These are phyloP conservation scores for Phoma herbarum DNA, from an alignment of 2,329 filamentous ascomycete genomes.

Conservation along the genomic window DNA sequence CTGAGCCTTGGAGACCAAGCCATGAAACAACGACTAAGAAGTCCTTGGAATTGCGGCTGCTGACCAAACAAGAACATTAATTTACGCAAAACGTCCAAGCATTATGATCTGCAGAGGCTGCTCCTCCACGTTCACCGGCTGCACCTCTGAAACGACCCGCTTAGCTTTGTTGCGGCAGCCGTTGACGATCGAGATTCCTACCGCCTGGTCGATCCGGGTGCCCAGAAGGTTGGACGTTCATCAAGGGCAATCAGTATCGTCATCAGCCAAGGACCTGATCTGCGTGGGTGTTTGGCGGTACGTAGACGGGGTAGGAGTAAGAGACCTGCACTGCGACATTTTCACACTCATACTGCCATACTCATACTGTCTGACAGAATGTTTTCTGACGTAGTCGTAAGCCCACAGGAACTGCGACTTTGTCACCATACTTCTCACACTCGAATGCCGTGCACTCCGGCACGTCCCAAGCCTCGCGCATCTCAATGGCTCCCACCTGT, in stretches of 20 bases:
- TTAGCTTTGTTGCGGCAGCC: conserved; percentile 1
- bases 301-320: too few species aligned
- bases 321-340: too few species aligned
- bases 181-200: conserved; percentile 11
- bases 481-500: too few species aligned
- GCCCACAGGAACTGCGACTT: too few species aligned
- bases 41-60: neutral
- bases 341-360: too few species aligned
- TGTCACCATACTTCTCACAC: too few species aligned
- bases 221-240: neutral
- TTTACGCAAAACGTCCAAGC: conserved; percentile 14
- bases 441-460: too few species aligned
- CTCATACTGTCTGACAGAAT: too few species aligned
- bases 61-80: conserved; percentile 2
- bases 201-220: conserved; percentile 5
- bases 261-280: too few species aligned
- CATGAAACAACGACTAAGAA: conserved; percentile 6
- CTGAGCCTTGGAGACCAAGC: conserved; percentile 1
- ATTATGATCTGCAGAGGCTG: conserved; percentile 13
- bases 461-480: too few species aligned
- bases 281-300: too few species aligned
- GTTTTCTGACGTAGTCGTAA: too few species aligned
- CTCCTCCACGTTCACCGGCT: conserved; percentile 18
- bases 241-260: neutral
- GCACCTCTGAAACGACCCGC: conserved; percentile 9